Conservation (phyloP, 306 rosid species). For the Alnus rubra region DNA sequence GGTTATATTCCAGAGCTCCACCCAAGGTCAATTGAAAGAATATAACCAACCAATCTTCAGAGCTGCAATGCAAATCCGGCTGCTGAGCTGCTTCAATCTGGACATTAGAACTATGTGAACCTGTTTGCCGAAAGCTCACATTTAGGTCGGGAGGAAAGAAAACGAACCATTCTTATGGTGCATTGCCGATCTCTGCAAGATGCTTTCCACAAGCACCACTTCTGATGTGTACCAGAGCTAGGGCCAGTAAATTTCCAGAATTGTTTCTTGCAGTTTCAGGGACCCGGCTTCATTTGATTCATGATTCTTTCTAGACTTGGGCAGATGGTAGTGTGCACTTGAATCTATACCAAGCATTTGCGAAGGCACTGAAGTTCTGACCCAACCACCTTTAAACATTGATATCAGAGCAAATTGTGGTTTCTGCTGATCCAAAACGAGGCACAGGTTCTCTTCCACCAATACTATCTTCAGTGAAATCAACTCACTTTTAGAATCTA, state of each 20-base stretch:
- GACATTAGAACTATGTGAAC: conserved; percentile 45
- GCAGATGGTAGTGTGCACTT: conserved; percentile 13
- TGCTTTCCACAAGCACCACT: conserved; percentile 40
- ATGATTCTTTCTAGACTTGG: conserved; percentile 22
- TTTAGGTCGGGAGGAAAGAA: conserved; percentile 46
- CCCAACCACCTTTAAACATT: conserved; percentile 32
- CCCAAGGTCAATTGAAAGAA: conserved; percentile 12
- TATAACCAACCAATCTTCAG: conserved; percentile 36
- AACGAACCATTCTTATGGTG: conserved; percentile 46
- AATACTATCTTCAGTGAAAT: conserved; percentile 31
- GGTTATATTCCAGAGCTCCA: conserved; percentile 13
- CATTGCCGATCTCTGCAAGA: conserved; percentile 49
- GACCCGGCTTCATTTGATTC: conserved; percentile 35
- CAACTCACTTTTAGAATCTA: conserved; percentile 44
- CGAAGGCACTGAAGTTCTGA: conserved; percentile 28
- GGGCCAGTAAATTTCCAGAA: conserved; percentile 37
- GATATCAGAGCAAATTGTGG: conserved; percentile 27
- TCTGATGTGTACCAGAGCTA: conserved; percentile 33
- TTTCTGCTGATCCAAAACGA: conserved; percentile 51
- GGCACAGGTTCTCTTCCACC: conserved; percentile 35
- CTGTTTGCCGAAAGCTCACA: conserved; percentile 41
- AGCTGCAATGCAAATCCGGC: conserved; percentile 93
- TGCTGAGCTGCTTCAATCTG: conserved; percentile 55
- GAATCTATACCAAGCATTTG: conserved; percentile 43
- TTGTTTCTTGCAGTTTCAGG: conserved; percentile 33